Evolutionary conservation across 1,284 basidiomycete genomes (phyloP).

Genomic region (Ceratobasidium sp.): DNA sequence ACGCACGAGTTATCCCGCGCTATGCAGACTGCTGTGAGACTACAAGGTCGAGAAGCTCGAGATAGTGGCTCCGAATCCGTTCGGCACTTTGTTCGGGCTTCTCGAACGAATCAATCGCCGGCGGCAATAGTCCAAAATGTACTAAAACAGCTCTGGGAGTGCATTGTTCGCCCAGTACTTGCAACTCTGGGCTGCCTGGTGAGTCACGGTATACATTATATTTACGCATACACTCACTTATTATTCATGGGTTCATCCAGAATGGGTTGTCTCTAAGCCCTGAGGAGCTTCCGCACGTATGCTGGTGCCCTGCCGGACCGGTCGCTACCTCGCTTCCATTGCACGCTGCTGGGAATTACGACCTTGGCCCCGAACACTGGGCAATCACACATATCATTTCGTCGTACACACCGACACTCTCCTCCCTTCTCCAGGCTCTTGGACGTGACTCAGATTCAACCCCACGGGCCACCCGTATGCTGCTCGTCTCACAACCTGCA

Average conservation of each 20-base stretch:
- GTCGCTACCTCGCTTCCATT: slow-evolving; percentile 20
- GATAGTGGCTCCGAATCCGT: background rate
- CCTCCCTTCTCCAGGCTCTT: slow-evolving; percentile 2
- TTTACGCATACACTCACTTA: background rate
- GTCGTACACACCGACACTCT: slow-evolving; percentile 33
- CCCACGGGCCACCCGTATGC: background rate
- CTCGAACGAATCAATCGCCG: background rate
- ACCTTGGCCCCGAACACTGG: slow-evolving; percentile 16
- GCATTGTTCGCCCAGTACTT: background rate
- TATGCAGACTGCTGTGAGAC: slow-evolving; percentile 1
- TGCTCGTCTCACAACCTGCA: slow-evolving; percentile 20
- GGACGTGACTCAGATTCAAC: background rate
- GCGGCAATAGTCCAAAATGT: background rate
- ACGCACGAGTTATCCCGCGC: background rate
- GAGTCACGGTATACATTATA: background rate
- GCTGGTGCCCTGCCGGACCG: slow-evolving; percentile 19
- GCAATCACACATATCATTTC: slow-evolving; percentile 21
- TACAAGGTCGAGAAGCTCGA: slow-evolving; percentile 23
- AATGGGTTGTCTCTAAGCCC: background rate
- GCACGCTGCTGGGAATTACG: slow-evolving; percentile 37
- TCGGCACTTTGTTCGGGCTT: background rate
- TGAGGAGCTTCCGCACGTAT: slow-evolving; percentile 2
- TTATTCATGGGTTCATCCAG: background rate
- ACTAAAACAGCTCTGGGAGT: slow-evolving; percentile 10
- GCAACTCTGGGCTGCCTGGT: background rate